Conservation (phyloP, 495 filamentous ascomycete species). For the Hyaloscypha bicolor region DNA sequence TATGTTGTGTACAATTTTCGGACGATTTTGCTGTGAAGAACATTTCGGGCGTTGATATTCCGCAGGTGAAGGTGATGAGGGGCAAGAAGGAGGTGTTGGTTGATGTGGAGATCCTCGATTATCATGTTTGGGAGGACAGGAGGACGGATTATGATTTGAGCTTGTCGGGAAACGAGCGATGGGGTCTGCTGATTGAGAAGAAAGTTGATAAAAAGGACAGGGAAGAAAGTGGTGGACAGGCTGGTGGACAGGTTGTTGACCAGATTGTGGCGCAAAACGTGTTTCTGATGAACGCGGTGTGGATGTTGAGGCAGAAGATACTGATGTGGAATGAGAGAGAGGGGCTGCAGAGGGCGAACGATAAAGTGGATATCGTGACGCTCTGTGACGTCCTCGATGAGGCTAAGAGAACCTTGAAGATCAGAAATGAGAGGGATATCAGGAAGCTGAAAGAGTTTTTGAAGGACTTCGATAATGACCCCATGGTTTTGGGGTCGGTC, state of each 20-base stretch:
- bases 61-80: conserved; percentile 5
- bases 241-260: not conserved
- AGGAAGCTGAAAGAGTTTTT: not conserved
- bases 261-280: not conserved
- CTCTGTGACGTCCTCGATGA: conserved; percentile 3
- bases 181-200: too few relatives aligned
- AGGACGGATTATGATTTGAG: conserved; percentile 2
- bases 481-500: not conserved
- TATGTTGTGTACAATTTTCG: not conserved
- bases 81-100: not conserved
- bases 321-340: not conserved
- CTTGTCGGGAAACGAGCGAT: not conserved
- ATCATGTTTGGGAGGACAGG: not conserved
- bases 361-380: conserved; percentile 7
- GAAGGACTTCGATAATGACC: conserved; percentile 5
- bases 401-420: not conserved
- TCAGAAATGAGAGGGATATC: conserved; percentile 1
- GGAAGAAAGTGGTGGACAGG: not conserved
- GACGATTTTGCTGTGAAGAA: not conserved
- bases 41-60: not conserved
- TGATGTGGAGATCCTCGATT: conserved; percentile 4
- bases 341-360: not conserved
- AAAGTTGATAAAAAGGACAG: too few relatives aligned
- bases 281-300: not conserved
- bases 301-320: conserved; percentile 12